Evolutionary conservation across 495 filamentous ascomycete genomes (phyloP), one percentile per base, ranked within the genome.

Genomic region (Penicillium odoratum): DNA sequence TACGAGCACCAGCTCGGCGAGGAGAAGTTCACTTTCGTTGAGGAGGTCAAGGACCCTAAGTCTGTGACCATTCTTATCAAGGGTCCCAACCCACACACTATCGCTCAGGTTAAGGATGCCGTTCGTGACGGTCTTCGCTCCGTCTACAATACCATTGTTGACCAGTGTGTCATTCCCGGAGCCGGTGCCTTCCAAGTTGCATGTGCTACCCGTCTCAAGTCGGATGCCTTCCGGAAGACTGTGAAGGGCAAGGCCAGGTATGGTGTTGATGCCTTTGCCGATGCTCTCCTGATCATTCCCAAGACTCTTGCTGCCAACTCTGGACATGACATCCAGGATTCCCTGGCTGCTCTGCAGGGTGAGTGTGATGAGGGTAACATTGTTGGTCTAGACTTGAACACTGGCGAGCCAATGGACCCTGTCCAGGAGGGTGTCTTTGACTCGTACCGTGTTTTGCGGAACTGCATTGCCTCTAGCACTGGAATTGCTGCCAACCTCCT

Each of bases 41-140:
- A 98, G 74, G 95, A 98, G 56, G 94, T 98, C 62, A 98, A 97
- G 81, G 90, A 98, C 50, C 90, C 94, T 50, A 98, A 98, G 79
- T 97, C 95, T 5, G 95, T 98, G n/a, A 98, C 94, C 18, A 79
- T 98, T 11, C 81, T 98, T 54, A 97, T 98, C 79, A 98, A 98
- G 80, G 94, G 94, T 7, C 94, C 94, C 42, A 98, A 98, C 75
- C 79, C 84, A 65, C 94, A 98, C 74, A 98, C 95, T 47, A 98
- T 98, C 66, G 86, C 87, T 29, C 94, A 98, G 69, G 90, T 98
- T 55, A 93, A 90, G 57, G 94, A 98, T 72, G 94, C 94, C 6
- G 94, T 98, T n/a, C 88, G 94, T 29, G 94, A 98, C 69, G 95
- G 94, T 49, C 79, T 98, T 48, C 83, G 94, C 59, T 94, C 90